Percentiles rank a stretch among this genome's conserved stretches.
Conservation (phyloP, 192 early-diverging fungal species). For the Backusella circina region DNA sequence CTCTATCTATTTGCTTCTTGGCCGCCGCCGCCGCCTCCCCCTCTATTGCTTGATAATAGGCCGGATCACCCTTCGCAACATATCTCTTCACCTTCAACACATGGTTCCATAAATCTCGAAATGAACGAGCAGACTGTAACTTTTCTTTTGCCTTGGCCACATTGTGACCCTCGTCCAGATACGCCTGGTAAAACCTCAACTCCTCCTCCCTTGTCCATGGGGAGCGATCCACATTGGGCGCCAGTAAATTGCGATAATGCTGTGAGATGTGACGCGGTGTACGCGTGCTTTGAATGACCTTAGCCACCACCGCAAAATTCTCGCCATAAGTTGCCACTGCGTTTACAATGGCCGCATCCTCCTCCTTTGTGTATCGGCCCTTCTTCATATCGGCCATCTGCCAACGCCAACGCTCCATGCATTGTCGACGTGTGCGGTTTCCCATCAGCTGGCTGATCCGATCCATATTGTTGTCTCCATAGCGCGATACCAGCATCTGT, state of each 20-base stretch:
- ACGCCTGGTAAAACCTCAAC: neutral
- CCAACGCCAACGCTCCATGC: constrained; percentile 14
- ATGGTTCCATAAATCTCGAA: constrained; percentile 30
- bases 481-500: neutral
- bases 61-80: neutral
- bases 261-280: constrained; percentile 23
- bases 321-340: constrained; percentile 15
- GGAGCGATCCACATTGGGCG: constrained; percentile 14
- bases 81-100: neutral
- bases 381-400: neutral
- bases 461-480: neutral
- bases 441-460: neutral
- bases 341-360: constrained; percentile 12
- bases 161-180: neutral
- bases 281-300: constrained; percentile 7
- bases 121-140: neutral
- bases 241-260: constrained; percentile 20
- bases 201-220: constrained; percentile 22
- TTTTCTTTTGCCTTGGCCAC: constrained; percentile 5
- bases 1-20: too few species aligned
- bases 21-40: too few species aligned
- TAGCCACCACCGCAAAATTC: constrained; percentile 15
- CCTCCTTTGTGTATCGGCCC: constrained; percentile 13
- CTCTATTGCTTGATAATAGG: too few species aligned
- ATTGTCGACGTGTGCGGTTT: neutral